Conservation (phyloP, 2,329 filamentous ascomycete species). For the Colletotrichum sp. region DNA sequence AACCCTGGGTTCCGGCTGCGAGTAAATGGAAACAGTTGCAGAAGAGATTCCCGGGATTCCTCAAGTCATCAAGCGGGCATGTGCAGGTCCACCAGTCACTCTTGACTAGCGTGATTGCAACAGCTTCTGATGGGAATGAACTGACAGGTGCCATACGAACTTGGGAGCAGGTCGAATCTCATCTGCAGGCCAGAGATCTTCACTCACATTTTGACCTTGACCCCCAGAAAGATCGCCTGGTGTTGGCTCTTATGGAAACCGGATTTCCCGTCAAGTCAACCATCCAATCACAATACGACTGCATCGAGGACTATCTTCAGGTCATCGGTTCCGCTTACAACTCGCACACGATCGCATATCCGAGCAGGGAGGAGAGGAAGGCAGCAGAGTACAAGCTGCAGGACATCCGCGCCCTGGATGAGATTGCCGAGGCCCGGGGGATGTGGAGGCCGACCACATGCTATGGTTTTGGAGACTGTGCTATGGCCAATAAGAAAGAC, state of each 20-base stretch:
- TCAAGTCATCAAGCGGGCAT: background rate
- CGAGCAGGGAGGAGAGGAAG: background rate
- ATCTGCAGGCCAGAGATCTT: background rate
- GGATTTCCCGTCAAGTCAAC: background rate
- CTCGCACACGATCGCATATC: background rate
- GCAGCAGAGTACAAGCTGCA: background rate
- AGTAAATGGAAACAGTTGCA: background rate
- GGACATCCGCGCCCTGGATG: background rate
- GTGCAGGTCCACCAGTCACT: background rate
- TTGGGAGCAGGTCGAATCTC: background rate
- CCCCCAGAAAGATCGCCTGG: background rate
- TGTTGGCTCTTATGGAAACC: background rate
- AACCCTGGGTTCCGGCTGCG: background rate
- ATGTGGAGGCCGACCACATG: background rate
- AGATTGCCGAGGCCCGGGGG: background rate
- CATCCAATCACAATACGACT: background rate
- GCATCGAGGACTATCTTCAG: background rate
- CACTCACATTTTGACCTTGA: background rate
- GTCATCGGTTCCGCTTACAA: background rate
- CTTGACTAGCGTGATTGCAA: background rate
- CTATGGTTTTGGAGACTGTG: background rate
- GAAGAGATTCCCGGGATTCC: background rate
- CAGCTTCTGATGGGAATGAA: background rate
- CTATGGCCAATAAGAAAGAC: background rate
- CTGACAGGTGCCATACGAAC: background rate